Evolutionary conservation across 2,329 filamentous ascomycete genomes (phyloP).

Genomic region (Aureobasidium sp.): DNA sequence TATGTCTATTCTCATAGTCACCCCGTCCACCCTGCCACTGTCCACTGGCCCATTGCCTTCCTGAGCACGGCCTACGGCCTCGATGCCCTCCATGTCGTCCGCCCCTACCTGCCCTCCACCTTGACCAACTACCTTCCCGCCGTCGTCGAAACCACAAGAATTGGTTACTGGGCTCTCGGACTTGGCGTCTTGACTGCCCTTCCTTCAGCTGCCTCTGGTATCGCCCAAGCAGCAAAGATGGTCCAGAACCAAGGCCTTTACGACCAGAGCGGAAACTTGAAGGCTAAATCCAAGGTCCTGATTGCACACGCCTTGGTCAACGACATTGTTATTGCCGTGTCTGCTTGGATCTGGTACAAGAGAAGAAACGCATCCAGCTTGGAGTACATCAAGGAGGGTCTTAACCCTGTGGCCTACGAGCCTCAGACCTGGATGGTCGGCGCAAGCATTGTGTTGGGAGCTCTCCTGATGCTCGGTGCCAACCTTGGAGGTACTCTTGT

Average conservation of each 20-base stretch:
- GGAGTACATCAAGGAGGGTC: constrained; percentile 22
- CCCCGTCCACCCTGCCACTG: constrained; percentile 34
- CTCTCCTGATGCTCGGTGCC: constrained; percentile 33
- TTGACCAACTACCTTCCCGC: constrained; percentile 29
- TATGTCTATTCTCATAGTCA: constrained; percentile 27
- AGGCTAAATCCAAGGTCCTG: constrained; percentile 36
- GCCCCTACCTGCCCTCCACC: constrained; percentile 26
- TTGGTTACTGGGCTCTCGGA: constrained; percentile 40
- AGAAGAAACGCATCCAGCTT: constrained; percentile 24
- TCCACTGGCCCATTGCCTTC: constrained; percentile 44
- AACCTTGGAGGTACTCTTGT: constrained; percentile 39
- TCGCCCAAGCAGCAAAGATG: constrained; percentile 34
- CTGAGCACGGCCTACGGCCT: constrained; percentile 36
- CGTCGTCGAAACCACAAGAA: constrained; percentile 31
- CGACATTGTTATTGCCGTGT: constrained; percentile 34
- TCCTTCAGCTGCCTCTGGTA: constrained; percentile 29
- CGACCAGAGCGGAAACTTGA: constrained; percentile 30
- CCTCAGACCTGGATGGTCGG: constrained; percentile 32
- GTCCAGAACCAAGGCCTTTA: constrained; percentile 39
- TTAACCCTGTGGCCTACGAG: constrained; percentile 27
- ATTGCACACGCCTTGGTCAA: constrained; percentile 38
- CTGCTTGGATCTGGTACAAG: constrained; percentile 40
- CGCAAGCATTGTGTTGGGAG: constrained; percentile 31
- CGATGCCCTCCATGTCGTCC: constrained; percentile 34
- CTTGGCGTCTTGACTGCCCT: constrained; percentile 32